These are phyloP conservation scores for Plectranthus barbatus DNA, from an alignment of 257 asterid genomes.

Conservation along the genomic window DNA sequence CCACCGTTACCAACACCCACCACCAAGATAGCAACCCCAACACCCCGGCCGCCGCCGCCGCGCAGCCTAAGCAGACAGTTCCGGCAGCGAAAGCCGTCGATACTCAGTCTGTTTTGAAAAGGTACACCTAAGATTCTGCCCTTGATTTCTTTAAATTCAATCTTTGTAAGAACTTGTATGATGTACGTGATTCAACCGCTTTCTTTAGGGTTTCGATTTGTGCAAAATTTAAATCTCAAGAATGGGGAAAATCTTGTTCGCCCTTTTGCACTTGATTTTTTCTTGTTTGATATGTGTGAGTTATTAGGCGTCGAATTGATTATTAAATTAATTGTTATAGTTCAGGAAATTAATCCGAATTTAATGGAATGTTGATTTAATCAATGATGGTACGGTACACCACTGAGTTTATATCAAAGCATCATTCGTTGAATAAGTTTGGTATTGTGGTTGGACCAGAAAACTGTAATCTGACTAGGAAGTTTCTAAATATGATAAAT, in stretches of 20 bases:
- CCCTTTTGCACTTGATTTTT: neutral
- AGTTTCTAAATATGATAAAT: neutral
- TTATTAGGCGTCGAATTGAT: neutral
- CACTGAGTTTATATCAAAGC: neutral
- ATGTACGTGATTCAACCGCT: neutral
- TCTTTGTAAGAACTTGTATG: neutral
- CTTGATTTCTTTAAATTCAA: neutral
- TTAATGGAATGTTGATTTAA: too few species aligned
- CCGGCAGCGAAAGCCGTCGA: constrained; percentile 35
- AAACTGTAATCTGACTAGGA: too few species aligned
- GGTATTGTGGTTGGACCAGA: neutral
- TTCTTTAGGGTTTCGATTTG: neutral
- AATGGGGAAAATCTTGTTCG: neutral
- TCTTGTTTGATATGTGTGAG: neutral
- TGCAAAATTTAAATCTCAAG: neutral
- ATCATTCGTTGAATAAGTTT: neutral
- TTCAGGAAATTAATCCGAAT: too few species aligned
- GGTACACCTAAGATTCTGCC: constrained; percentile 22
- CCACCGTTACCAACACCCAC: constrained; percentile 37
- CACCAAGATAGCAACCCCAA: constrained; percentile 55
- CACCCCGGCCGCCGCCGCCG: constrained; percentile 32
- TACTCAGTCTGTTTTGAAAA: constrained; percentile 45
- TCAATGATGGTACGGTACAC: too few species aligned
- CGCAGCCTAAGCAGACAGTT: constrained; percentile 29
- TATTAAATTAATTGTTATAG: neutral